These are phyloP conservation scores for Kappamyces sp. DNA, from an alignment of 192 early-diverging fungal species.

Conservation along the genomic window DNA sequence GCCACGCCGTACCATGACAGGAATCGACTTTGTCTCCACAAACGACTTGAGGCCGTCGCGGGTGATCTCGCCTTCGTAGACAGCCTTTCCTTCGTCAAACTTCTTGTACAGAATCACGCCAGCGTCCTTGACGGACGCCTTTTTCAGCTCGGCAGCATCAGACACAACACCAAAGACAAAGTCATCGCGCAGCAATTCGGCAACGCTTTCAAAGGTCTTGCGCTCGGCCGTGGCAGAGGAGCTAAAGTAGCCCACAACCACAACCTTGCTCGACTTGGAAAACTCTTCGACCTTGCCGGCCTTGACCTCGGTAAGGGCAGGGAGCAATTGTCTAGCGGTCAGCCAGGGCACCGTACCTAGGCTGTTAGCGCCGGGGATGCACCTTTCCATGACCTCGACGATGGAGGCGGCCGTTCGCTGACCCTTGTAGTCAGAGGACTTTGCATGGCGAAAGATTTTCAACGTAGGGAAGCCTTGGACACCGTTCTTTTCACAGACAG, in stretches of 20 bases:
- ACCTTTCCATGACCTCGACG: constrained; percentile 88
- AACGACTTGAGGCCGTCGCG: constrained; percentile 58
- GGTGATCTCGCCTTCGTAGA: constrained; percentile 56
- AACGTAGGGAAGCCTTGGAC: constrained; percentile 90
- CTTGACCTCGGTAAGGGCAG: constrained; percentile 66
- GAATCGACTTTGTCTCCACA: constrained; percentile 74
- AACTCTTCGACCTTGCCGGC: constrained; percentile 69
- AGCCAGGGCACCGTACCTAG: neutral
- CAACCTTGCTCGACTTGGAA: constrained; percentile 77
- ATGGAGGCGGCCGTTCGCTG: constrained; percentile 81
- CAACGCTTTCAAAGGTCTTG: constrained; percentile 58
- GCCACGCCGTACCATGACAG: no score
- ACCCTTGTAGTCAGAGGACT: constrained; percentile 72
- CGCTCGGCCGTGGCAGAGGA: constrained; percentile 58
- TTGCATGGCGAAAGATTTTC: constrained; percentile 79
- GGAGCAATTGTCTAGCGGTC: constrained; percentile 63
- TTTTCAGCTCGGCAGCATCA: constrained; percentile 52
- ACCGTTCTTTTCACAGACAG: constrained; percentile 73
- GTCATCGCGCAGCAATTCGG: constrained; percentile 79
- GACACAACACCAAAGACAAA: constrained; percentile 74
- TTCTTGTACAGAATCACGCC: constrained; percentile 81
- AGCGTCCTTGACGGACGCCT: constrained; percentile 44
- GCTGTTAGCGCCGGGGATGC: constrained; percentile 9
- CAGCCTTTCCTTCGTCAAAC: constrained; percentile 81
- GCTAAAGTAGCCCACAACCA: constrained; percentile 78